Percentiles rank a stretch among this genome's conserved stretches.
Evolutionary conservation across 148 eudicot species (phyloP).

Genomic region (Polygonum maritimum): DNA sequence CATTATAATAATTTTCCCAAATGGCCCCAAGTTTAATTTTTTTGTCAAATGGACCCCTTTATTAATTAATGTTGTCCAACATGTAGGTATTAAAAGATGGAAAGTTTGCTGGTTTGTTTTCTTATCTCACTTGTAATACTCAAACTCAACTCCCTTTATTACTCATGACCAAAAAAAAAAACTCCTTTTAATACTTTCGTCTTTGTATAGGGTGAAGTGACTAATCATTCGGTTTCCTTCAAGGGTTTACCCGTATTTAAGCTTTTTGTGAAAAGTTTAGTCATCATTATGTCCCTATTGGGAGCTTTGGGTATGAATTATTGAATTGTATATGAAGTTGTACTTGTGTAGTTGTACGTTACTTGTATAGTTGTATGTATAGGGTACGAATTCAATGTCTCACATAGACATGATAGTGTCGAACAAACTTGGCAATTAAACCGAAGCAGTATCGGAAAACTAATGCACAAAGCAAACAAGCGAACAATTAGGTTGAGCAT

Average conservation of each 20-base stretch:
- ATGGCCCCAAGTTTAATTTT: background rate
- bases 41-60: background rate
- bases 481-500: no score
- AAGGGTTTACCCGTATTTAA: background rate
- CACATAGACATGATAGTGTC: no score
- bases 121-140: background rate
- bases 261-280: conserved; percentile 4
- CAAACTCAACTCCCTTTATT: background rate
- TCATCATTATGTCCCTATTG: background rate
- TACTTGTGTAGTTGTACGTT: background rate
- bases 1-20: background rate
- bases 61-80: conserved; percentile 2
- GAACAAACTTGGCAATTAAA: no score
- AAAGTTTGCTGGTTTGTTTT: background rate
- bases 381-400: no score
- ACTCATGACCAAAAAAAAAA: background rate
- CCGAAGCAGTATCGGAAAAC: no score
- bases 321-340: background rate
- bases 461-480: no score
- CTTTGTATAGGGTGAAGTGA: background rate
- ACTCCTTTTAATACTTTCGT: background rate
- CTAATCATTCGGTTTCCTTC: conserved; percentile 1
- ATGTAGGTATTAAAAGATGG: conserved; percentile 6
- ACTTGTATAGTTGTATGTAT: no score
- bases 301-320: background rate